phyloP scores from a whole-genome alignment of 371 early-diverging fungal genomes.

The Rhizopus arrhizus region DNA sequence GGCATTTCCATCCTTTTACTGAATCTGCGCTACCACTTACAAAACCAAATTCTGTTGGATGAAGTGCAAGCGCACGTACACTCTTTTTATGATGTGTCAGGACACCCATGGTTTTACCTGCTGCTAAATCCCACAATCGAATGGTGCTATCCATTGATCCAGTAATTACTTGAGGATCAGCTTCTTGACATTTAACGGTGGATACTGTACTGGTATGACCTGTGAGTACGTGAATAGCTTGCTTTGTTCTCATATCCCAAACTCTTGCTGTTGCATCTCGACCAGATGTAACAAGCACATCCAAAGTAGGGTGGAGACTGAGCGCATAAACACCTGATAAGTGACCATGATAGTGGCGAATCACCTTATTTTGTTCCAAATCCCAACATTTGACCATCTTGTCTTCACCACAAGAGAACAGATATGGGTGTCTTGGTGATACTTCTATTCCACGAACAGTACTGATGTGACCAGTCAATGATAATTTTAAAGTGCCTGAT shows the following conservation, averaged over 20 bases:
- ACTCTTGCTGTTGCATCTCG: constrained; percentile 93
- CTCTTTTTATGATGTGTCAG: constrained; percentile 98
- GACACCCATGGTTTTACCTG: constrained; percentile 91
- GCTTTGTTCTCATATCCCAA: constrained; percentile 98
- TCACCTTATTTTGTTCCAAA: constrained; percentile 95
- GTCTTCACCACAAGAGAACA: constrained; percentile 96
- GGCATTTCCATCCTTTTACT: constrained; percentile 96
- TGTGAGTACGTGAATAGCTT: constrained; percentile 85
- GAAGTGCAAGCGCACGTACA: constrained; percentile 88
- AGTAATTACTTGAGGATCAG: constrained; percentile 95
- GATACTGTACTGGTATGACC: constrained; percentile 90
- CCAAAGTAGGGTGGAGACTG: constrained; percentile 90
- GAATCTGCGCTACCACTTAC: constrained; percentile 90
- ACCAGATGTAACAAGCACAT: constrained; percentile 92
- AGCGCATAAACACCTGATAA: constrained; percentile 90
- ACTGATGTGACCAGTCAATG: constrained; percentile 96
- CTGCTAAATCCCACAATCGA: constrained; percentile 94
- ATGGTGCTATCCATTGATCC: constrained; percentile 93
- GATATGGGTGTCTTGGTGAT: constrained; percentile 91
- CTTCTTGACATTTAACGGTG: constrained; percentile 87
- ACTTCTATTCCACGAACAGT: constrained; percentile 93
- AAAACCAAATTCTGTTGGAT: constrained; percentile 93
- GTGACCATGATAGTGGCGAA: constrained; percentile 98
- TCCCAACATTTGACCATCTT: constrained; percentile 99
- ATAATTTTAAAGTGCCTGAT: constrained; percentile 91